Percentiles rank a stretch among this genome's conserved stretches.
Conservation (phyloP, 768 basidiomycete genomes). For the Suillus plorans region DNA sequence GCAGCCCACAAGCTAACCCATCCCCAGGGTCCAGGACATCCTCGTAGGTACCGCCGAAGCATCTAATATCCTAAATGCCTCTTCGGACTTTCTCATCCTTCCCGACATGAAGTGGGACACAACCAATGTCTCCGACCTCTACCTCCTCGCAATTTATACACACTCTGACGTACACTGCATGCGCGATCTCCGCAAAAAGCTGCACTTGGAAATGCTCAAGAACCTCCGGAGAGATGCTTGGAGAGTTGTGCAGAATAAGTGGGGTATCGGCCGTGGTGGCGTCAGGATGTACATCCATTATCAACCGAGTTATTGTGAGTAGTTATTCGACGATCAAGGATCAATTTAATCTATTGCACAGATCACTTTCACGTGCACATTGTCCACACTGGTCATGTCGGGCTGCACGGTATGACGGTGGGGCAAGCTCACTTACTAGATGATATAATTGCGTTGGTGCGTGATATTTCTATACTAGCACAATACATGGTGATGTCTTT, state of each 20-base stretch:
- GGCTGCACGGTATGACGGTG: slow-evolving; percentile 68
- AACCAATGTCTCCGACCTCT: slow-evolving; percentile 67
- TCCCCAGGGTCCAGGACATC: slow-evolving; percentile 79
- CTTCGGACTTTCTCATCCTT: slow-evolving; percentile 69
- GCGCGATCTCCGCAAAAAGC: slow-evolving; percentile 59
- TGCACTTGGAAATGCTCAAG: slow-evolving; percentile 66
- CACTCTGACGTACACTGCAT: slow-evolving; percentile 65
- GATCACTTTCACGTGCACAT: slow-evolving; percentile 96
- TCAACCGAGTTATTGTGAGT: slow-evolving; percentile 92
- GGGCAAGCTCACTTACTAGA: slow-evolving; percentile 94
- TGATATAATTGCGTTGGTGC: slow-evolving; percentile 83
- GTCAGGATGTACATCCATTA: slow-evolving; percentile 90
- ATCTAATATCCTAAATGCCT: slow-evolving; percentile 67
- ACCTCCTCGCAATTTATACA: slow-evolving; percentile 78
- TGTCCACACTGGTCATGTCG: slow-evolving; percentile 65
- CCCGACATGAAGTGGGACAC: slow-evolving; percentile 99
- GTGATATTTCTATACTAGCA: slow-evolving; percentile 15
- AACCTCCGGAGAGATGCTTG: slow-evolving; percentile 60
- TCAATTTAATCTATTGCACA: slow-evolving; percentile 27
- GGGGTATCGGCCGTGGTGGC: slow-evolving; percentile 60
- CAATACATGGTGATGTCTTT: neutral
- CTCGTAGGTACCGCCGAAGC: slow-evolving; percentile 74
- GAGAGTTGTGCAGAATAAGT: slow-evolving; percentile 55
- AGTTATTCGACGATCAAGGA: neutral
- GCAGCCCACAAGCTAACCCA: neutral